Conservation (phyloP, 2,329 filamentous ascomycete species). For the Chaetomiaceae sp. region DNA sequence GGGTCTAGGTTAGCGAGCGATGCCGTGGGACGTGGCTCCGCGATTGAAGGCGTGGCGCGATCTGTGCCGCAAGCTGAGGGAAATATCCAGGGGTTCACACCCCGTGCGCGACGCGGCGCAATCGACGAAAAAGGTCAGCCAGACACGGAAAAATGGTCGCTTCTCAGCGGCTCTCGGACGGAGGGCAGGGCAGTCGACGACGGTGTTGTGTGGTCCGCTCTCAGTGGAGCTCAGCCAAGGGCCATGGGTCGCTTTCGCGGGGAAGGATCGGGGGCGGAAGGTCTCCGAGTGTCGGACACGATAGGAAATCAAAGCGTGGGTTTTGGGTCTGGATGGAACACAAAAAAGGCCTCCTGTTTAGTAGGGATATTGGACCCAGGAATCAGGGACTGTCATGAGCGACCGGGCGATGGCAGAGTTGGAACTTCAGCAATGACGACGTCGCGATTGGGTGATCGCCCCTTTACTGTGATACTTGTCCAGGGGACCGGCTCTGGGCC, state of each 20-base stretch:
- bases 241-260: constrained; percentile 15
- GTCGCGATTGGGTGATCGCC: constrained; percentile 16
- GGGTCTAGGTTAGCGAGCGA: background rate
- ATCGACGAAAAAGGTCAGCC: background rate
- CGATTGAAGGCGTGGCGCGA: background rate
- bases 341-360: background rate
- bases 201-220: constrained; percentile 14
- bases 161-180: background rate
- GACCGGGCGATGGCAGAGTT: background rate
- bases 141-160: background rate
- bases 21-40: background rate
- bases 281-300: constrained; percentile 1
- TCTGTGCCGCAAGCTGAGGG: background rate
- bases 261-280: constrained; percentile 11
- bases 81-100: background rate
- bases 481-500: background rate
- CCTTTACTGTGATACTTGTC: background rate
- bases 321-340: background rate
- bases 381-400: background rate
- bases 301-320: background rate
- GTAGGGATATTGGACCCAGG: background rate
- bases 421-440: constrained; percentile 14
- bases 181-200: constrained; percentile 6
- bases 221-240: constrained; percentile 16
- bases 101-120: constrained; percentile 4